Base-by-base conservation (phyloP, 164 flowering plant genomes). In the Chimonanthus praecox region DNA sequence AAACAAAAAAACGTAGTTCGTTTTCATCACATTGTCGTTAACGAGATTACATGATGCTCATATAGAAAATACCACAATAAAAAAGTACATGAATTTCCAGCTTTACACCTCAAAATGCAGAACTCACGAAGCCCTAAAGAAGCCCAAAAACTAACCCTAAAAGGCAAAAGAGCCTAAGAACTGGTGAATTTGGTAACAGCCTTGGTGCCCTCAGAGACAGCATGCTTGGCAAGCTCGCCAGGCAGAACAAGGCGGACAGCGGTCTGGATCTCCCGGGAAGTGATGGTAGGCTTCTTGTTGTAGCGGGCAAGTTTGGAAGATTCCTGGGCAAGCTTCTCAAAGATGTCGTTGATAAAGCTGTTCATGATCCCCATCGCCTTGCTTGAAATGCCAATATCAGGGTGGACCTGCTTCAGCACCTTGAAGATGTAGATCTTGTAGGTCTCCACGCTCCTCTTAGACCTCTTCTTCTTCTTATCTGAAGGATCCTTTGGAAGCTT, bases 281-380 rank as follows among this genome's bases (percentile, higher is more conserved):
- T 75, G 46, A 75, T 75, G 64, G 78, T 75, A 0, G 78, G 78
- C 66, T 75, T 75, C 70, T 75, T 75, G 70, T 75, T 75, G 78
- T 75, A 75, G 11, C 78, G 73, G 15, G 78, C 78, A 11, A 75
- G 74, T 10, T 65, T 64, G n/a, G 78, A 75, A 0, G 78, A 16
- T 16, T 75, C 78, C 73, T 75, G 78, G 7, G 78, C 78, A 4
- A 75, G 74, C 78, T 75, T 75, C 78, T 75, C 78, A 46, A 75
- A 75, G 64, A 75, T 75, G 64, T 75, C 78, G 46, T 75, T 75
- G 70, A 75, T 75, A 54, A 75, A 75, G 66, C 64, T 49, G 70
- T 75, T 75, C 78, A 75, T 75, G 78, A 75, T 75, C 33, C 78
- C 78, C 78, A 75, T 75, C 58, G 78, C 78, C 78, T 75, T 75